phyloP scores from a whole-genome alignment of 208 protist species.

The Phytomonas francai region DNA sequence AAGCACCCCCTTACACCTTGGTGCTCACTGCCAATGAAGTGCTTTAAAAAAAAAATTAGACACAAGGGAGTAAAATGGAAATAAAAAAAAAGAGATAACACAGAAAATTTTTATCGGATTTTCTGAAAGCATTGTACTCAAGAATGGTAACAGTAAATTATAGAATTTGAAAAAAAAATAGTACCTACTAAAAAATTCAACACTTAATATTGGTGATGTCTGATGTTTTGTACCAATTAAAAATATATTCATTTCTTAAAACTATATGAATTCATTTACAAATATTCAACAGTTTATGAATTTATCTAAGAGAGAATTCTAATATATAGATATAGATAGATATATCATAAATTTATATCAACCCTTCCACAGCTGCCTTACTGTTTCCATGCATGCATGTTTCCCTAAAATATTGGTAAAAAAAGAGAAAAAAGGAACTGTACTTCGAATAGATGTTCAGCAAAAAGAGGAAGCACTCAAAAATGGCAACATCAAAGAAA shows the following conservation, averaged over 20 bases:
- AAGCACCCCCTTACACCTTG: neutral
- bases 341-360: neutral
- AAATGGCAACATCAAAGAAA: slow-evolving; percentile 9
- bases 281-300: slow-evolving; percentile 2
- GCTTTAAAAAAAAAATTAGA: slow-evolving; percentile 7
- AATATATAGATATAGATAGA: neutral
- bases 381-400: neutral
- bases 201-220: neutral
- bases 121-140: neutral
- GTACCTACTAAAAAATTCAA: neutral
- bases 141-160: neutral
- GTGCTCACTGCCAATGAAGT: neutral
- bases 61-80: neutral
- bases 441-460: neutral
- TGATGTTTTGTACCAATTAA: neutral
- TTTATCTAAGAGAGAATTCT: neutral
- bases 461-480: slow-evolving; percentile 1
- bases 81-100: slow-evolving; percentile 2
- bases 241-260: no score
- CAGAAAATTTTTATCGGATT: neutral
- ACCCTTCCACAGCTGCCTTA: neutral
- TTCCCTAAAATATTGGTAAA: neutral
- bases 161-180: neutral
- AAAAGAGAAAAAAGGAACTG: neutral
- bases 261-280: neutral